Percentiles rank a stretch among this genome's conserved stretches.
These are phyloP conservation scores for Ambrosiella beaveri DNA, from an alignment of 2,329 filamentous ascomycete species.

Conservation along the genomic window DNA sequence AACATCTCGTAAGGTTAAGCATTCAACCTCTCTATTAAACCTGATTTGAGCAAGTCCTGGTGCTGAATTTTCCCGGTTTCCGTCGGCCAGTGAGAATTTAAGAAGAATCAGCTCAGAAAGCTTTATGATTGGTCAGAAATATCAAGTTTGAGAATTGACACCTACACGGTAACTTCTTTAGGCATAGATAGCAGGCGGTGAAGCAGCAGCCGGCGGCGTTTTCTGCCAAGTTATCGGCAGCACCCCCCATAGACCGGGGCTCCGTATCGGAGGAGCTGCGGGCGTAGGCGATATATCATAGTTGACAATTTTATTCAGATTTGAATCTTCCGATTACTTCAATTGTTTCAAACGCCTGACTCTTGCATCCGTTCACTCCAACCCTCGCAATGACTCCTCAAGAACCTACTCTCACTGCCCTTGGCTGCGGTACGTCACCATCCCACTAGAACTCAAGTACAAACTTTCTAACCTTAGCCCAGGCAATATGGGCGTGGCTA, in stretches of 20 bases:
- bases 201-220: slow-evolving; percentile 1
- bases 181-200: slow-evolving; percentile 5
- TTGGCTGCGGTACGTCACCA: slow-evolving; percentile 50
- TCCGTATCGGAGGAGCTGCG: slow-evolving; percentile 11
- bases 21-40: not conserved
- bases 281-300: not conserved
- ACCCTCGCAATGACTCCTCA: slow-evolving; percentile 1
- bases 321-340: not conserved
- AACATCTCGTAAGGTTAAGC: not conserved
- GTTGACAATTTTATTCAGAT: not conserved
- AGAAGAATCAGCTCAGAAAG: not conserved
- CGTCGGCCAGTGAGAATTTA: slow-evolving; percentile 2
- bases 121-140: not conserved
- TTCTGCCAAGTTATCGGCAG: not conserved
- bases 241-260: not conserved
- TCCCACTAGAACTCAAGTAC: not conserved
- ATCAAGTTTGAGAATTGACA: not conserved
- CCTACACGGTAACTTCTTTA: not conserved
- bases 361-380: not conserved
- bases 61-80: slow-evolving; percentile 2
- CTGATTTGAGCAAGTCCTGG: not conserved
- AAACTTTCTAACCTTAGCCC: slow-evolving; percentile 9
- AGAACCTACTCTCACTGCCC: slow-evolving; percentile 55
- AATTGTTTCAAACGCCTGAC: not conserved
- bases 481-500: slow-evolving; percentile 77